Conservation (phyloP, 2,329 filamentous ascomycete genomes). For the Raffaelea deltoideospora region DNA sequence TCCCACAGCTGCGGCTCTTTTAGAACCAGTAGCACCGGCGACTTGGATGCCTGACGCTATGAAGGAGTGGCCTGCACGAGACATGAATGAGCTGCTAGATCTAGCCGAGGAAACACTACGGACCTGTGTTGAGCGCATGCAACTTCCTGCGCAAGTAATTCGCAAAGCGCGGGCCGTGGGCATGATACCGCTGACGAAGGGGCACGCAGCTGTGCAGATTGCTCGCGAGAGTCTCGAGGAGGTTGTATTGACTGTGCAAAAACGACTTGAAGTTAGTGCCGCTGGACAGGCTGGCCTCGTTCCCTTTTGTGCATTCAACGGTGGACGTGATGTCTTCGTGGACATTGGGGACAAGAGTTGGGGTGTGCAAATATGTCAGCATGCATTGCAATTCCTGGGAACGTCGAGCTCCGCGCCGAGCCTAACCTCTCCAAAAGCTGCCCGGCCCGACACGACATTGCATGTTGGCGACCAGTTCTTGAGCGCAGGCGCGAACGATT, state of each 20-base stretch:
- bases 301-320: constrained; percentile 97
- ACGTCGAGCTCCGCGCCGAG: neutral
- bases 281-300: constrained; percentile 43
- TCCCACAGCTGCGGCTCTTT: constrained; percentile 44
- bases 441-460: constrained; percentile 37
- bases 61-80: constrained; percentile 58
- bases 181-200: constrained; percentile 39
- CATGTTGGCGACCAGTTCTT: constrained; percentile 97
- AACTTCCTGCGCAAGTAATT: constrained; percentile 63
- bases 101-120: constrained; percentile 72
- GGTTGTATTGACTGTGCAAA: constrained; percentile 86
- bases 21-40: constrained; percentile 49
- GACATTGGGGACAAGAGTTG: constrained; percentile 97
- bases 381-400: constrained; percentile 8
- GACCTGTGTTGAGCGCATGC: constrained; percentile 67
- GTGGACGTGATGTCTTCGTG: constrained; percentile 93
- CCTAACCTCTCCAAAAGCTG: neutral
- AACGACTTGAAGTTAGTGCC: constrained; percentile 69
- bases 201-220: constrained; percentile 33
- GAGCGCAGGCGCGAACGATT: constrained; percentile 90
- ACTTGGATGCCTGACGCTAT: constrained; percentile 69
- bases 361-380: constrained; percentile 83
- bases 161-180: constrained; percentile 82
- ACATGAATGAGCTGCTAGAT: constrained; percentile 71
- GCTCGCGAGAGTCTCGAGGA: constrained; percentile 85